phyloP scores from a whole-genome alignment of 441 rosid genomes.

The Caryocar brasiliense region DNA sequence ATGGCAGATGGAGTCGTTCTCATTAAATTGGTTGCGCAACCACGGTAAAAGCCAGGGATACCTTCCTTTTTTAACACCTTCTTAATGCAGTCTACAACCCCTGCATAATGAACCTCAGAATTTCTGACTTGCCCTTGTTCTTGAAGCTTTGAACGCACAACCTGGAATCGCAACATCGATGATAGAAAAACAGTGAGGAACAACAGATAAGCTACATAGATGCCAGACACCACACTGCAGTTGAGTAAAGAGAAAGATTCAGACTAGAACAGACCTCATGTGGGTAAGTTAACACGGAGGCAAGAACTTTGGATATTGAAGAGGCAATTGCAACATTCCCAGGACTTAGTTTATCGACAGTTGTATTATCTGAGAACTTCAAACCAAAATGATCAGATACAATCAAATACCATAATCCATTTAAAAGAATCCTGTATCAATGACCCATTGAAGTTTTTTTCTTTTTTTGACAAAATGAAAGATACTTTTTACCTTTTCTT shows the following conservation, averaged over 20 bases:
- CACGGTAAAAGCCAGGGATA: slow-evolving; percentile 78
- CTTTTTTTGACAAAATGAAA: no score
- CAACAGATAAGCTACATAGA: not conserved
- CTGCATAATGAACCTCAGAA: slow-evolving; percentile 35
- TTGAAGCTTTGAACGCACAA: slow-evolving; percentile 92
- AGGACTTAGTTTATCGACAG: slow-evolving; percentile 47
- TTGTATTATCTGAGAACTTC: slow-evolving; percentile 45
- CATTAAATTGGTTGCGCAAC: slow-evolving; percentile 83
- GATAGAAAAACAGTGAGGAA: not conserved
- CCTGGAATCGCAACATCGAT: slow-evolving; percentile 27
- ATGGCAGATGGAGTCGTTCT: slow-evolving; percentile 90
- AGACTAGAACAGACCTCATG: slow-evolving; percentile 50
- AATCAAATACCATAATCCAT: not conserved
- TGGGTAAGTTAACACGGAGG: slow-evolving; percentile 77
- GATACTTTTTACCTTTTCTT: slow-evolving; percentile 35
- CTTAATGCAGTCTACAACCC: slow-evolving; percentile 69
- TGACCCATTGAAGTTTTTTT: slow-evolving; percentile 1
- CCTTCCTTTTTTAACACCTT: slow-evolving; percentile 70
- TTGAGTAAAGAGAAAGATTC: not conserved
- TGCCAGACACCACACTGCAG: not conserved
- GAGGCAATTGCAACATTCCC: slow-evolving; percentile 70
- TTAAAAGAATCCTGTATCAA: not conserved
- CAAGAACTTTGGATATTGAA: slow-evolving; percentile 63
- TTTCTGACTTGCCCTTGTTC: slow-evolving; percentile 79
- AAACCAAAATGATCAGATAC: slow-evolving; percentile 23